Percentiles rank a stretch among this genome's conserved stretches.
Conservation (phyloP, 2,329 filamentous ascomycete species). For the Plectosphaerella sp. region DNA sequence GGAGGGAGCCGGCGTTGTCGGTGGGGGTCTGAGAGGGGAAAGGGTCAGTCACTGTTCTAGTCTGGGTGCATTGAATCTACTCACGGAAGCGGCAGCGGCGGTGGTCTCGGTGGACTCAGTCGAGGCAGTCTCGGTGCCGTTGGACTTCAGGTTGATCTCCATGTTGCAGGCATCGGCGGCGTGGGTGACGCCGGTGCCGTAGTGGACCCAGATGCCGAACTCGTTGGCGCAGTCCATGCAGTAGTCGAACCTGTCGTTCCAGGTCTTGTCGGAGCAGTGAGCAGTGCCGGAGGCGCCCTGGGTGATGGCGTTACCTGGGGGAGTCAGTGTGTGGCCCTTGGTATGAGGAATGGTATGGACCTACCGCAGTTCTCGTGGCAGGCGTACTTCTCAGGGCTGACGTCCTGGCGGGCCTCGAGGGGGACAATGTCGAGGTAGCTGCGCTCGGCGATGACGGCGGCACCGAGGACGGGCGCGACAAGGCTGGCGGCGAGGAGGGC, state of each 20-base stretch:
- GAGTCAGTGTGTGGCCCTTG: conserved; percentile 1
- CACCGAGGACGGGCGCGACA: background rate
- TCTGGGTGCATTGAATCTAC: background rate
- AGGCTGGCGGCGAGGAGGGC: conserved; percentile 1
- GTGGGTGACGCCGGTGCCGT: conserved; percentile 28
- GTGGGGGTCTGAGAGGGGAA: background rate
- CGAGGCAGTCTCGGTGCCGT: background rate
- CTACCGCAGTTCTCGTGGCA: conserved; percentile 43
- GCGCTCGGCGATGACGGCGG: background rate
- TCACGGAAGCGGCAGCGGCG: background rate
- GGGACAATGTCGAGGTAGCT: conserved; percentile 4
- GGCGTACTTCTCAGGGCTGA: conserved; percentile 3
- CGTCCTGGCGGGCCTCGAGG: conserved; percentile 7
- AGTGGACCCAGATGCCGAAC: conserved; percentile 39
- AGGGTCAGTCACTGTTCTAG: background rate
- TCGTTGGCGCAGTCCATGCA: conserved; percentile 39
- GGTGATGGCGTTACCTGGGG: conserved; percentile 25
- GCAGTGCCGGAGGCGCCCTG: conserved; percentile 21
- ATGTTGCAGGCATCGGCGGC: conserved; percentile 24
- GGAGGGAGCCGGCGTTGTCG: background rate
- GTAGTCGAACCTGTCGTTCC: conserved; percentile 31
- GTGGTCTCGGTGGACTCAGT: background rate
- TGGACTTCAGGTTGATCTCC: conserved; percentile 3
- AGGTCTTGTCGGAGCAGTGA: conserved; percentile 32
- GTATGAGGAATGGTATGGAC: conserved; percentile 6